Conservation (phyloP, 331 rosid genomes). For the Quercus phellos region DNA sequence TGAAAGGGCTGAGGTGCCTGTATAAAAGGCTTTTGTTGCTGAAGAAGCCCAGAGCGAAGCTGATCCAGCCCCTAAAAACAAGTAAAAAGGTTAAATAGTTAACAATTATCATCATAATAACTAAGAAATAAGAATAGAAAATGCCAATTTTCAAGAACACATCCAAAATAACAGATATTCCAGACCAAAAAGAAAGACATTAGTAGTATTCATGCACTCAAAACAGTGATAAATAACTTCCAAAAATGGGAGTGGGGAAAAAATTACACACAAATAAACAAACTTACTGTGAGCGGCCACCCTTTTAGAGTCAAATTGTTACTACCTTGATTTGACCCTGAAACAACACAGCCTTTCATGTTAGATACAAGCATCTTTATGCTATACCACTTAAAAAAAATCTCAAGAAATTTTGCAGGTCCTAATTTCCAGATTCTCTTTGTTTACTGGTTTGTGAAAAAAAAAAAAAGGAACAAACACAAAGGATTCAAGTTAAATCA, state of each 20-base stretch:
- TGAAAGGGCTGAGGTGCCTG: conserved; percentile 88
- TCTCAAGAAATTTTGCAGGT: not conserved
- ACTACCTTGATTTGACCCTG: conserved; percentile 96
- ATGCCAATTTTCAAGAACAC: not conserved
- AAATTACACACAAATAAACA: not conserved
- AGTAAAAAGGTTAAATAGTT: conserved; percentile 9
- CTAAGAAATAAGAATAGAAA: not conserved
- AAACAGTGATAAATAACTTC: not conserved
- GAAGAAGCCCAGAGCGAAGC: conserved; percentile 85
- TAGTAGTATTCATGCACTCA: not conserved
- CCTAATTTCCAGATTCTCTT: conserved; percentile 14
- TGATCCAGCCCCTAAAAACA: conserved; percentile 79
- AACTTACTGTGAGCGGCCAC: conserved; percentile 94
- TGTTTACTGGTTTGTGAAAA: not conserved
- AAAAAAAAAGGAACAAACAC: not conserved
- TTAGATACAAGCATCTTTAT: conserved; percentile 20
- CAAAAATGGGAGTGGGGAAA: not conserved
- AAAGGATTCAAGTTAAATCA: not conserved
- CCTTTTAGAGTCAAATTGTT: conserved; percentile 94
- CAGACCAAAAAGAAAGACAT: not conserved
- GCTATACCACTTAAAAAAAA: not conserved
- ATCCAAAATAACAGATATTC: not conserved
- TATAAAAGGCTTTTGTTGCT: conserved; percentile 79
- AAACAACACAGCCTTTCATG: conserved; percentile 24
- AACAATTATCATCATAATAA: not conserved